These are phyloP conservation scores for Candida taoyuanica DNA, from an alignment of 805 yeast species.

Conservation along the genomic window DNA sequence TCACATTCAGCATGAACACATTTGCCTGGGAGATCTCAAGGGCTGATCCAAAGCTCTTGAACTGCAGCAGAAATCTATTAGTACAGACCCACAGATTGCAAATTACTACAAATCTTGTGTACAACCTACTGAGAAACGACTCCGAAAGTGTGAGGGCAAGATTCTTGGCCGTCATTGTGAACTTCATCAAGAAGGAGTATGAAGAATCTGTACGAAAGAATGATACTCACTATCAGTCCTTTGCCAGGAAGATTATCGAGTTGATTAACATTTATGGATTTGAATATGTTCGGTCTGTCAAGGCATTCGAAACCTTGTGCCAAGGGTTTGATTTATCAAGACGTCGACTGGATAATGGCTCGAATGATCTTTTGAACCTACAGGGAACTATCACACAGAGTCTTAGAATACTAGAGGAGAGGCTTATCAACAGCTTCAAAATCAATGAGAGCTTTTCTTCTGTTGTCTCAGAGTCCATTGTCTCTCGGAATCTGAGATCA, in stretches of 20 bases:
- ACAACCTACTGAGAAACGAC: slow-evolving; percentile 14
- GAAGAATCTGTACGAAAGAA: slow-evolving; percentile 4
- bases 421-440: slow-evolving; percentile 12
- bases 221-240: slow-evolving; percentile 9
- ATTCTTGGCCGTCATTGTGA: slow-evolving; percentile 16
- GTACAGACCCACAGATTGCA: slow-evolving; percentile 21
- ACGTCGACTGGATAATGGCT: slow-evolving; percentile 8
- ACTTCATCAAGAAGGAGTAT: slow-evolving; percentile 14
- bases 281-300: slow-evolving; percentile 13
- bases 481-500: slow-evolving; percentile 7
- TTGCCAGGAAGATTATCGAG: slow-evolving; percentile 15
- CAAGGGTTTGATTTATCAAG: slow-evolving; percentile 6
- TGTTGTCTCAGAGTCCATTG: slow-evolving; percentile 5
- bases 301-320: slow-evolving; percentile 15
- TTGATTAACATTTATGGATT: slow-evolving; percentile 16
- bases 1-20: slow-evolving; percentile 14
- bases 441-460: slow-evolving; percentile 6
- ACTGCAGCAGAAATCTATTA: slow-evolving; percentile 8
- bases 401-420: slow-evolving; percentile 13
- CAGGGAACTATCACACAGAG: slow-evolving; percentile 16
- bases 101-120: slow-evolving; percentile 15
- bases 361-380: slow-evolving; percentile 10
- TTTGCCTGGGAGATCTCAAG: slow-evolving; percentile 19
- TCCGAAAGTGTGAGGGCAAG: slow-evolving; percentile 9
- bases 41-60: slow-evolving; percentile 16